A percentile compares a stretch with the other conserved stretches of the same genome.
Conservation (phyloP, 1,139 yeast species). For the Diutina catenulata region DNA sequence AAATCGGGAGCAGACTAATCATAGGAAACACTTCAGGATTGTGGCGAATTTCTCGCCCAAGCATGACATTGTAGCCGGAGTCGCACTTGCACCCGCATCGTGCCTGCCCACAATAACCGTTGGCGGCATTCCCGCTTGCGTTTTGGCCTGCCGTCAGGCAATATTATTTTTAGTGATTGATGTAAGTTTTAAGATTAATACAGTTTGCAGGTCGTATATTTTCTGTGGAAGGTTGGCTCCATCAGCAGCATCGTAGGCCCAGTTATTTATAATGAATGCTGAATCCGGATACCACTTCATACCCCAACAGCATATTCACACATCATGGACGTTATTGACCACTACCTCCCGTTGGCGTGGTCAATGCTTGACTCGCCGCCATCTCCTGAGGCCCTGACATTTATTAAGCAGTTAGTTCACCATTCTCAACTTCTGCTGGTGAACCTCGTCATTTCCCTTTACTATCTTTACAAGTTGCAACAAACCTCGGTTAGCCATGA, state of each 20-base stretch:
- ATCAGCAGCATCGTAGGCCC: too few species aligned
- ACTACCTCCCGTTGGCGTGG: constrained; percentile 3
- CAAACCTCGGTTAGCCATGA: background rate
- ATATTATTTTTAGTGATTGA: background rate
- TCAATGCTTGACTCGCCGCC: background rate
- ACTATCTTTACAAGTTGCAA: constrained; percentile 18
- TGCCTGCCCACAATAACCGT: too few species aligned
- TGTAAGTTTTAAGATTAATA: constrained; percentile 4
- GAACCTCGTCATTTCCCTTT: constrained; percentile 21
- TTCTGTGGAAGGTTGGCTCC: too few species aligned
- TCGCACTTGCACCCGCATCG: too few species aligned
- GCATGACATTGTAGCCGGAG: too few species aligned
- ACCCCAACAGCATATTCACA: background rate
- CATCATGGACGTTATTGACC: constrained; percentile 1
- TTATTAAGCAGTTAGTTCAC: constrained; percentile 13
- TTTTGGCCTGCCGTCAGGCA: too few species aligned
- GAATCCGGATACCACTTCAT: too few species aligned
- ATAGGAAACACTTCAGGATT: too few species aligned
- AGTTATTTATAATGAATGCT: too few species aligned
- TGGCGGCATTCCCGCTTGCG: too few species aligned
- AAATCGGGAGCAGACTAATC: too few species aligned
- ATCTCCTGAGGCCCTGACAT: constrained; percentile 7
- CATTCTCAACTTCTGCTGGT: constrained; percentile 20
- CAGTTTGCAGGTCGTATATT: constrained; percentile 5
- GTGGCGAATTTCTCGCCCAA: too few species aligned